Evolutionary conservation across 225 moss, liverwort and hornwort species (phyloP), one percentile per base, ranked within the genome.

Genomic region (Straminergon stramineum): DNA sequence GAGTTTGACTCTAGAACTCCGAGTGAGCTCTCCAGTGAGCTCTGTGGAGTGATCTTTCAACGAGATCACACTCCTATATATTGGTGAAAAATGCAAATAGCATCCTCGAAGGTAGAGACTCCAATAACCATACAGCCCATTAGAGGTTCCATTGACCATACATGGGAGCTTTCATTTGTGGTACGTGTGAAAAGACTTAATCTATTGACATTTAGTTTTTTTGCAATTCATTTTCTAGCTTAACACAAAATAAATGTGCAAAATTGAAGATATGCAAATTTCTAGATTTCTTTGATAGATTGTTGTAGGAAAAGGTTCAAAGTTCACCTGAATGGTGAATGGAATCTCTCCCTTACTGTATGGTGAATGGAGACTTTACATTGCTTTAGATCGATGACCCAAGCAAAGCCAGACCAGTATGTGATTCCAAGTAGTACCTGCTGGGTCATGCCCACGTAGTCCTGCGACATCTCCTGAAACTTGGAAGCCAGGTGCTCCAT

Each of bases 391-490:
- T 52, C 68, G 24, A 60, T 57, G 60, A 85, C 34, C 34, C 34
- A 51, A 63, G 45, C 19, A 76, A 41, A 60, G 48, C 7, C 32
- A 75, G 35, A 62, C 15, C 63, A 76, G 35, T 21, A 37, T 24
- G 22, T 37, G 48, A 28, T 37, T 88, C n/a, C 81, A 28, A 69
- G 79, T 14, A 51, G 84, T 88, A 89, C 89, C 93, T 92, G 94
- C 76, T 90, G 92, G 18, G 90, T 92, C 92, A 92, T 92, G 86
- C 87, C 94, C 60, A 87, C 52, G 87, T 94, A 92, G 82, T 94
- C 94, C 53, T 91, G 91, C 62, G 94, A 86, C 86, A 94, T 90
- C 32, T 92, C 94, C 77, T 90, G 90, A 51, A 94, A 88, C 69
- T 86, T 93, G 14, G 60, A 63, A 43, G 89, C 60, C 83, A 92